Percentiles rank a stretch among this genome's conserved stretches.
Conservation (phyloP, 805 yeast species). For the Candida broadrunensis region DNA sequence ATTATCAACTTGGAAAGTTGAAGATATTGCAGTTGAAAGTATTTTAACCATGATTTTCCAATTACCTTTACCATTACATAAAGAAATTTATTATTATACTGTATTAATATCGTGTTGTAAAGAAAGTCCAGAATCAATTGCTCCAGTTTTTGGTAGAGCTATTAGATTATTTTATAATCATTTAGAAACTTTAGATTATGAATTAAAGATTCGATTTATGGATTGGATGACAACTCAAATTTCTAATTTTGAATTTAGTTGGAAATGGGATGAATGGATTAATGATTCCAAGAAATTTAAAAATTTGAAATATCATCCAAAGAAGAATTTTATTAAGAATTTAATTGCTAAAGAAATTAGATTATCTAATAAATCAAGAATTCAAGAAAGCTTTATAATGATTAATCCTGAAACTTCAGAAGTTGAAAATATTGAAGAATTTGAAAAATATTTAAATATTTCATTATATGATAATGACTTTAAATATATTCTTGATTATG, state of each 20-base stretch:
- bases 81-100: constrained; percentile 76
- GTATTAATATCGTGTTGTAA: constrained; percentile 83
- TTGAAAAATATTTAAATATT: constrained; percentile 36
- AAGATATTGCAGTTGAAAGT: constrained; percentile 83
- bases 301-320: constrained; percentile 62
- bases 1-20: constrained; percentile 82
- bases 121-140: constrained; percentile 70
- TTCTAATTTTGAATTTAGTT: constrained; percentile 88
- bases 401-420: constrained; percentile 27
- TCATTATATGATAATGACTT: constrained; percentile 28
- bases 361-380: constrained; percentile 69
- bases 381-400: constrained; percentile 60
- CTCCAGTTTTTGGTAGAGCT: constrained; percentile 93
- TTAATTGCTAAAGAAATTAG: constrained; percentile 81
- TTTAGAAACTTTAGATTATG: constrained; percentile 68
- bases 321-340: constrained; percentile 68
- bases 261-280: constrained; percentile 98
- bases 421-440: constrained; percentile 34
- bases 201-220: constrained; percentile 65
- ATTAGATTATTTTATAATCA: constrained; percentile 76
- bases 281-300: constrained; percentile 47
- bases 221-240: constrained; percentile 94
- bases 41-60: constrained; percentile 74
- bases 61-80: constrained; percentile 65
- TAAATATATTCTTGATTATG: constrained; percentile 31